These are phyloP conservation scores for Gossypium armourianum DNA, from an alignment of 441 rosid species.

Conservation along the genomic window DNA sequence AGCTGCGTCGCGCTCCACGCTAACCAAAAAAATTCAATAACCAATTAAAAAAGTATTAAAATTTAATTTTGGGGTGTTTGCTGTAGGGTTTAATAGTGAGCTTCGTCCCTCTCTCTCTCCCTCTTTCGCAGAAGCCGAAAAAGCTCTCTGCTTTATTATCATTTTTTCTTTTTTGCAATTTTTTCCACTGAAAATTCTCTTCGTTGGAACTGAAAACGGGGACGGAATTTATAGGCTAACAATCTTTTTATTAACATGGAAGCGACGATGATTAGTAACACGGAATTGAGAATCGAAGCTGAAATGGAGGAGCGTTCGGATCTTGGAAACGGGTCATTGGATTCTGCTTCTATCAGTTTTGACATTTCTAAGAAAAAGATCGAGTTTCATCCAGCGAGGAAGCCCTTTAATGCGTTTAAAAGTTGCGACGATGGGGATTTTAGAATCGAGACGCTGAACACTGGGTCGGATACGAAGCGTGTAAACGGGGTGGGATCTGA, in stretches of 20 bases:
- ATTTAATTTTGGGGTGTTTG: neutral
- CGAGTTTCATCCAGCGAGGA: conserved; percentile 55
- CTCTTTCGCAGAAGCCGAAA: conserved; percentile 29
- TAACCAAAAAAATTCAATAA: neutral
- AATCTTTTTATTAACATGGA: conserved; percentile 20
- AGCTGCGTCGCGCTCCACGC: conserved; percentile 1
- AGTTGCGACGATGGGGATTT: conserved; percentile 34
- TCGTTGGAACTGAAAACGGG: neutral
- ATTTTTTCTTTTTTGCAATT: neutral
- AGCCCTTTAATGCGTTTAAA: conserved; percentile 36
- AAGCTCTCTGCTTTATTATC: conserved; percentile 22
- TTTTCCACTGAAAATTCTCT: neutral
- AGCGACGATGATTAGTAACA: conserved; percentile 15
- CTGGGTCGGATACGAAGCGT: conserved; percentile 25
- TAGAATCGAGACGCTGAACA: conserved; percentile 63
- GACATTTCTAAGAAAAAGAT: conserved; percentile 31
- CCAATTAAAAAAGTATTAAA: neutral
- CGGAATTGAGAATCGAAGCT: conserved; percentile 18
- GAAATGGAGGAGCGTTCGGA: conserved; percentile 15
- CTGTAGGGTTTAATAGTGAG: conserved; percentile 46
- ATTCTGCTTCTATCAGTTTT: conserved; percentile 19
- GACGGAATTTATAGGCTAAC: neutral
- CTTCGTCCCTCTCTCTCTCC: neutral
- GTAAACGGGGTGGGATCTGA: conserved; percentile 10
- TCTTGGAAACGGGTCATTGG: conserved; percentile 31